Evolutionary conservation across 441 rosid species (phyloP).

Genomic region (Arabidopsis lyrata): DNA sequence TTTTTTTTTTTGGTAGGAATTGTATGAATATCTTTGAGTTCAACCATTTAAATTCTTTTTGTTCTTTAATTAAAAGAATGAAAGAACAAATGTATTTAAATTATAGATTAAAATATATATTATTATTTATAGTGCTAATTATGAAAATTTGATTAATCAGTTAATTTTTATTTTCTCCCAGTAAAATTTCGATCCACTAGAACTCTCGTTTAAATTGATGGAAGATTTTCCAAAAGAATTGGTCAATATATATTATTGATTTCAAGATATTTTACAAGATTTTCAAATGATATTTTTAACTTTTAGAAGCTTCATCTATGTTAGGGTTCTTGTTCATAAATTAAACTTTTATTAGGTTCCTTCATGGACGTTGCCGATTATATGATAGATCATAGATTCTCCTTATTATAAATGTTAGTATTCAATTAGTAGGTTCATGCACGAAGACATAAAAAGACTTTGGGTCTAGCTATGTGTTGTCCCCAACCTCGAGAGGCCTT

Average conservation of each 20-base stretch:
- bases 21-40: neutral
- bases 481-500: conserved; percentile 40
- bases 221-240: no score
- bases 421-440: conserved; percentile 41
- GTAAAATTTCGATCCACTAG: neutral
- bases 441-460: conserved; percentile 36
- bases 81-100: neutral
- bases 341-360: conserved; percentile 17
- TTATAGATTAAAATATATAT: neutral
- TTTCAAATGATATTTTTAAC: neutral
- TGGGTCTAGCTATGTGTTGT: conserved; percentile 33
- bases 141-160: neutral
- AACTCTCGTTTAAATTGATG: no score
- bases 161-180: neutral
- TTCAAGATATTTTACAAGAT: neutral
- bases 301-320: conserved; percentile 41
- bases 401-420: neutral
- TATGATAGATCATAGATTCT: conserved; percentile 25
- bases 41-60: neutral
- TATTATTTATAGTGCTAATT: neutral
- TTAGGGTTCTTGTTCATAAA: conserved; percentile 5
- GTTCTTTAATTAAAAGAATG: neutral
- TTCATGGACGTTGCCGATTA: conserved; percentile 30
- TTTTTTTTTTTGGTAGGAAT: no score
- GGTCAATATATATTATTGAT: neutral